A percentile compares a stretch with the other conserved stretches of the same genome.
Conservation (phyloP, 2,329 filamentous ascomycete species). For the Fusarium sp. region DNA sequence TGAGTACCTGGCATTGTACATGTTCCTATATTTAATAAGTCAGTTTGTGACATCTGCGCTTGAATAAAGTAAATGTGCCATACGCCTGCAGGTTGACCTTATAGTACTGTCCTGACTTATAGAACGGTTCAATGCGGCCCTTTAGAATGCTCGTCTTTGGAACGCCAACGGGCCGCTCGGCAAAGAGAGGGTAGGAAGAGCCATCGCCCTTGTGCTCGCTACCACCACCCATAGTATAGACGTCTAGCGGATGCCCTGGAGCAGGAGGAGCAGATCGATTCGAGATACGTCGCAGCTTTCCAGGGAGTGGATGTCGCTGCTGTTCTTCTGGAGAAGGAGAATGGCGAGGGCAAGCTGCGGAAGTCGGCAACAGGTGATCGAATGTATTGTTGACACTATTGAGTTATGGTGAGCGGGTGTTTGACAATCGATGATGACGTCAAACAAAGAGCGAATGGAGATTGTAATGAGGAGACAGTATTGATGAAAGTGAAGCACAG, state of each 20-base stretch:
- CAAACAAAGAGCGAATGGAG: conserved; percentile 12
- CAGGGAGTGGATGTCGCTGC: conserved; percentile 32
- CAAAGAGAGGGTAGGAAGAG: conserved; percentile 67
- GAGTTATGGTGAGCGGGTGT: conserved; percentile 41
- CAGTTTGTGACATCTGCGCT: conserved; percentile 11
- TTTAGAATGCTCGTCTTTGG: conserved; percentile 89
- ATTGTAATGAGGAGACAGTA: conserved; percentile 3
- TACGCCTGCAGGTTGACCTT: conserved; percentile 81
- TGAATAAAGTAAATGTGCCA: conserved; percentile 48
- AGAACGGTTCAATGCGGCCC: conserved; percentile 86
- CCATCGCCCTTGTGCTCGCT: conserved; percentile 59
- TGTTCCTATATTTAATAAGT: conserved; percentile 50
- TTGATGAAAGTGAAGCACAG: conserved; percentile 7
- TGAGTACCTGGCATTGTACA: conserved; percentile 62
- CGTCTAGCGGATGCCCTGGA: conserved; percentile 50
- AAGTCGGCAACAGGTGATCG: conserved; percentile 45
- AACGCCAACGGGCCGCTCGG: conserved; percentile 75
- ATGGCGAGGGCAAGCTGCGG: conserved; percentile 47
- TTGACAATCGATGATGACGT: conserved; percentile 21
- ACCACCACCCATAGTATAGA: conserved; percentile 67
- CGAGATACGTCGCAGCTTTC: conserved; percentile 52
- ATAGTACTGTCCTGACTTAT: conserved; percentile 82
- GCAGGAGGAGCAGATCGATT: conserved; percentile 58
- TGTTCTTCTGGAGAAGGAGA: conserved; percentile 41
- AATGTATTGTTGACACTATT: conserved; percentile 42